Conservation (phyloP, 1,139 yeast species). For the Yamadazyma dendronema region DNA sequence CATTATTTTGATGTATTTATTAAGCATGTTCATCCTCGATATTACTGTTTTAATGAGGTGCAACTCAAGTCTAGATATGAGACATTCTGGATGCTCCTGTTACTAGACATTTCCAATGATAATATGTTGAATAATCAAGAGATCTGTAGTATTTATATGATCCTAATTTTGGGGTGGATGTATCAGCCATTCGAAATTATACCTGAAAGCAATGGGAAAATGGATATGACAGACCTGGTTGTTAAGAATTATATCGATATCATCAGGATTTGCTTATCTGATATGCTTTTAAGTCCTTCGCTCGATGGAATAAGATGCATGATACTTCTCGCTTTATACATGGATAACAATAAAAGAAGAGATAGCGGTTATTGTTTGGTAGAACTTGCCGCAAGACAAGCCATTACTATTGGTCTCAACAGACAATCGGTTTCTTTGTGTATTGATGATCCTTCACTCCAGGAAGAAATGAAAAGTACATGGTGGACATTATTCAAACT, state of each 20-base stretch:
- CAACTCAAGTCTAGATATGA: conserved; percentile 20
- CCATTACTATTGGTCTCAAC: conserved; percentile 42
- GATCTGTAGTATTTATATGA: conserved; percentile 43
- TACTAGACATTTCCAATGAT: conserved; percentile 6
- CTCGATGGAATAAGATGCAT: conserved; percentile 41
- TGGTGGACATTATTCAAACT: conserved; percentile 17
- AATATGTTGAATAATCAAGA: conserved; percentile 9
- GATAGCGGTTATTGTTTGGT: conserved; percentile 43
- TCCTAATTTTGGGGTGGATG: conserved; percentile 32
- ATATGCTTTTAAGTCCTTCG: conserved; percentile 39
- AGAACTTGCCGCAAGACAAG: conserved; percentile 42
- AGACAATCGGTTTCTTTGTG: conserved; percentile 26
- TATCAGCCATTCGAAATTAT: conserved; percentile 10
- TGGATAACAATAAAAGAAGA: conserved; percentile 39
- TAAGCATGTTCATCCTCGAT: conserved; percentile 37
- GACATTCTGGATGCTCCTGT: conserved; percentile 19
- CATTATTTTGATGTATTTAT: conserved; percentile 32
- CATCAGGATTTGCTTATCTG: conserved; percentile 37
- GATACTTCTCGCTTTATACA: conserved; percentile 34
- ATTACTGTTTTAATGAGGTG: conserved; percentile 32
- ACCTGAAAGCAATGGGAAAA: neutral
- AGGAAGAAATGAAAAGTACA: conserved; percentile 11
- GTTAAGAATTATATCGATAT: conserved; percentile 14
- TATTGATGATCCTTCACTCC: conserved; percentile 6
- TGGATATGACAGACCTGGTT: conserved; percentile 1